Conservation (phyloP, 1,284 basidiomycete genomes). For the Amylostereum areolatum region DNA sequence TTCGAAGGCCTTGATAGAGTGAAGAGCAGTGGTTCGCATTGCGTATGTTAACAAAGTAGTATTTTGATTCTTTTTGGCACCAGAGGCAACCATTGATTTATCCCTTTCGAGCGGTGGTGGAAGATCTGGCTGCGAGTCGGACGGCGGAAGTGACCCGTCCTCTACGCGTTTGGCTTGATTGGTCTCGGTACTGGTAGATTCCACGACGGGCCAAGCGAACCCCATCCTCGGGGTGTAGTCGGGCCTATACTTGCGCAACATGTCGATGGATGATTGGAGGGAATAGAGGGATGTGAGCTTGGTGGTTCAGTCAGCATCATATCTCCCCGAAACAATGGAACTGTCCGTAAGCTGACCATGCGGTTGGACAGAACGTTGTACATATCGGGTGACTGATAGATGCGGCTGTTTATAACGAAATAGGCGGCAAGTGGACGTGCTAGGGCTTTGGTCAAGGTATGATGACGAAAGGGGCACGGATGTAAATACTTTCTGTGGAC, state of each 20-base stretch:
- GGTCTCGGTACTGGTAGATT: constrained; percentile 40
- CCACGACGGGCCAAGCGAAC: constrained; percentile 74
- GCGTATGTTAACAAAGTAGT: constrained; percentile 62
- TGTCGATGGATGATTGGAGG: constrained; percentile 67
- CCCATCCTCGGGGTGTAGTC: constrained; percentile 76
- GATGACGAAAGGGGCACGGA: not conserved
- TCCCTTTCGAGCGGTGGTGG: constrained; percentile 11
- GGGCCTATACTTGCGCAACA: constrained; percentile 61
- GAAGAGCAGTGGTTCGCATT: constrained; percentile 68
- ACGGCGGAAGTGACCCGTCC: constrained; percentile 12
- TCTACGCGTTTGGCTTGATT: constrained; percentile 37
- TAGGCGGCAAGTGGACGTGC: constrained; percentile 73
- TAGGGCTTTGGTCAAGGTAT: constrained; percentile 20
- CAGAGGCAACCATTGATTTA: constrained; percentile 1
- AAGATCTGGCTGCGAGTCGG: constrained; percentile 20
- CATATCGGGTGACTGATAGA: constrained; percentile 81
- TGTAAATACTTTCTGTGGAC: constrained; percentile 64
- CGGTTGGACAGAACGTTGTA: constrained; percentile 80
- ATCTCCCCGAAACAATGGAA: not conserved
- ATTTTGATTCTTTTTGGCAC: constrained; percentile 56
- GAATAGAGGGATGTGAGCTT: constrained; percentile 70
- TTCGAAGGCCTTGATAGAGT: constrained; percentile 48
- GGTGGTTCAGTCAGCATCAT: constrained; percentile 4
- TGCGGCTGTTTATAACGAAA: constrained; percentile 80
- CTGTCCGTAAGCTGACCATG: constrained; percentile 41